A percentile compares a stretch with the other conserved stretches of the same genome.
phyloP scores from a whole-genome alignment of 2,329 filamentous ascomycete species.

The Colletotrichum incanum region DNA sequence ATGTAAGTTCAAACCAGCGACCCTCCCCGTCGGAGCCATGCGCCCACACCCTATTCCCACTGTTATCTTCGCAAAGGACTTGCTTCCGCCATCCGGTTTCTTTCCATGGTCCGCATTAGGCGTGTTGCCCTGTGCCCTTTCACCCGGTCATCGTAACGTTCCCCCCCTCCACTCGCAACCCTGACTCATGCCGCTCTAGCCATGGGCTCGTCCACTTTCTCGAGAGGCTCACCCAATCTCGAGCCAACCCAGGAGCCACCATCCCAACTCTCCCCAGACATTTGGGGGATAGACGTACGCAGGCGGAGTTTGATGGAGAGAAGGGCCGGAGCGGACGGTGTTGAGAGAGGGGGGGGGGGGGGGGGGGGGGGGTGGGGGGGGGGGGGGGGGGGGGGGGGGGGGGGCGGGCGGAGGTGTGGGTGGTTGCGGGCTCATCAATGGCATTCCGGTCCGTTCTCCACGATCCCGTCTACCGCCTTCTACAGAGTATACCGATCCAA shows the following conservation, averaged over 20 bases:
- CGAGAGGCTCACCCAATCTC: neutral
- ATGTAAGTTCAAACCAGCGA: constrained; percentile 11
- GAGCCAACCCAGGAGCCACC: neutral
- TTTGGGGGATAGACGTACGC: neutral
- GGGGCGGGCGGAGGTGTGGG: neutral
- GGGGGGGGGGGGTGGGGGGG: no score
- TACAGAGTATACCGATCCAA: constrained; percentile 22
- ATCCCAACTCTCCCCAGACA: neutral
- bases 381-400: no score
- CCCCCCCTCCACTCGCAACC: constrained; percentile 3
- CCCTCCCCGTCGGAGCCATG: constrained; percentile 14
- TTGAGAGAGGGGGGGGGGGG: neutral
- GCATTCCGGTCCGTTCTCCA: constrained; percentile 38
- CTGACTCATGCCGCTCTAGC: constrained; percentile 36
- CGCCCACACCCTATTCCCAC: constrained; percentile 19
- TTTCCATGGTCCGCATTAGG: neutral
- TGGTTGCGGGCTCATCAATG: constrained; percentile 21
- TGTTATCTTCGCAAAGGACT: neutral
- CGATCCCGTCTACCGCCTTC: constrained; percentile 18
- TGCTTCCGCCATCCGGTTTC: neutral
- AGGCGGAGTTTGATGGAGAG: neutral
- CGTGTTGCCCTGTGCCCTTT: constrained; percentile 10
- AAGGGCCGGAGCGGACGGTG: neutral
- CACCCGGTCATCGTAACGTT: constrained; percentile 19
- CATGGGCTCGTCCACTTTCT: constrained; percentile 11